Evolutionary conservation across 805 yeast genomes (phyloP).

Genomic region (Schwanniomyces sp.): DNA sequence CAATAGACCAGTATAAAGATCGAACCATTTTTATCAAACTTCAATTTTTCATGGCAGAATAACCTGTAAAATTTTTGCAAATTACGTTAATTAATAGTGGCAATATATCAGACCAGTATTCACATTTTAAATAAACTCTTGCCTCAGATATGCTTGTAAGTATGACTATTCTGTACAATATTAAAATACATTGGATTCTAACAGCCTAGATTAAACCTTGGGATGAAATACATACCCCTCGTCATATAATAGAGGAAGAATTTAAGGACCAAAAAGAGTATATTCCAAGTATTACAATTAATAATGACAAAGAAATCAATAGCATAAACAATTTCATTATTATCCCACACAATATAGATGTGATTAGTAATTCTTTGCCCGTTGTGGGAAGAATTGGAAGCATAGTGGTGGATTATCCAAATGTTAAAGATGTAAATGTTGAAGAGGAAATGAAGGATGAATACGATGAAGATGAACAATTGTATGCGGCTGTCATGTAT

Average conservation of each 20-base stretch:
- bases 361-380: conserved; percentile 16
- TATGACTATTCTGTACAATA: conserved; percentile 2
- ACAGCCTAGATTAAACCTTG: conserved; percentile 46
- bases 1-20: background rate
- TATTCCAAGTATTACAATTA: conserved; percentile 27
- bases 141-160: conserved; percentile 18
- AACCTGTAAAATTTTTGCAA: background rate
- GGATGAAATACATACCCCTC: conserved; percentile 48
- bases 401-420: conserved; percentile 10
- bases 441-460: conserved; percentile 25
- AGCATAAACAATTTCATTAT: conserved; percentile 23
- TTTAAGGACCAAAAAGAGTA: conserved; percentile 21
- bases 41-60: background rate
- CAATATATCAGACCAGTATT: background rate
- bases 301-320: conserved; percentile 8
- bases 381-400: conserved; percentile 6
- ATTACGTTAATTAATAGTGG: background rate
- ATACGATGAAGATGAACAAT: conserved; percentile 51
- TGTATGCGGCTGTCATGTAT: conserved; percentile 36
- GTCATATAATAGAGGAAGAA: conserved; percentile 51
- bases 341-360: conserved; percentile 25
- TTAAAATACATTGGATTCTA: conserved; percentile 3
- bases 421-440: conserved; percentile 5
- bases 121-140: background rate
- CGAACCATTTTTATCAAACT: background rate